A percentile compares a stretch with the other conserved stretches of the same genome.
phyloP scores from a whole-genome alignment of 352 stramenopile species.

The Globisporangium splendens region DNA sequence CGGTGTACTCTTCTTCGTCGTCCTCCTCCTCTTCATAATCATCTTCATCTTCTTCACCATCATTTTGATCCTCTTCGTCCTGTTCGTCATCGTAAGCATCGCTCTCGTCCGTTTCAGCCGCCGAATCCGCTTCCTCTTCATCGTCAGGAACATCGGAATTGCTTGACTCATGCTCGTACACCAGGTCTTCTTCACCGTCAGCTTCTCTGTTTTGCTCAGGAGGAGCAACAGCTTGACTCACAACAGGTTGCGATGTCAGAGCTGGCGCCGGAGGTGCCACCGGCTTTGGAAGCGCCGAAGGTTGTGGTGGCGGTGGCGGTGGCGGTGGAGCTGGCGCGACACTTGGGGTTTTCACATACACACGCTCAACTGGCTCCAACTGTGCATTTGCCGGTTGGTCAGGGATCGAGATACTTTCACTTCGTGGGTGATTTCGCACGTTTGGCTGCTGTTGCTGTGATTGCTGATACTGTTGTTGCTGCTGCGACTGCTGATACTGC shows the following conservation, averaged over 20 bases:
- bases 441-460: conserved; percentile 1
- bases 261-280: neutral
- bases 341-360: no score
- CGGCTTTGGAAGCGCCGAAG: no score
- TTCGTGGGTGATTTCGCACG: conserved; percentile 21
- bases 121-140: conserved; percentile 9
- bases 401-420: conserved; percentile 59
- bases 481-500: conserved; percentile 15
- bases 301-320: neutral
- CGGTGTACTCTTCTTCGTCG: conserved; percentile 8
- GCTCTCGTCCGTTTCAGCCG: conserved; percentile 14
- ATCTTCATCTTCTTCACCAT: conserved; percentile 18
- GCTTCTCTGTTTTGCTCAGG: neutral
- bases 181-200: neutral
- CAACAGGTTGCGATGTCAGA: neutral
- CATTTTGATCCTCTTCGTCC: conserved; percentile 23
- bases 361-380: conserved; percentile 18
- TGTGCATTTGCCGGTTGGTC: conserved; percentile 26
- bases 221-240: no score
- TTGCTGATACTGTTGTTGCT: neutral
- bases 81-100: conserved; percentile 12
- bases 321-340: neutral
- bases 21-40: conserved; percentile 21
- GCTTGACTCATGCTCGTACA: neutral
- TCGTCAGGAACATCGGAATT: conserved; percentile 7